These are phyloP conservation scores for Neurospora sp. DNA, from an alignment of 2,329 filamentous ascomycete species.

Conservation along the genomic window DNA sequence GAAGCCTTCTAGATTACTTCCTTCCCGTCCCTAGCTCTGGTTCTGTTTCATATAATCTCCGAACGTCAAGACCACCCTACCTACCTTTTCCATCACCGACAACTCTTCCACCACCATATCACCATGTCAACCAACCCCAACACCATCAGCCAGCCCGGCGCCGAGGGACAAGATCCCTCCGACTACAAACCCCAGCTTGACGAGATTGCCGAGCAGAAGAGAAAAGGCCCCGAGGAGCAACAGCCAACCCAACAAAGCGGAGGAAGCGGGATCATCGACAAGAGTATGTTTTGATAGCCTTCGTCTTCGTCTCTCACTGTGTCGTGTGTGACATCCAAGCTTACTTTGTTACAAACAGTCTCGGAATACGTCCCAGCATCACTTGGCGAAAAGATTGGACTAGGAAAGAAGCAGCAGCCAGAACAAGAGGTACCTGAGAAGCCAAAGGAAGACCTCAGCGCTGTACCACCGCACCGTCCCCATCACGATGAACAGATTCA, in stretches of 20 bases:
- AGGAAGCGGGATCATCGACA: conserved; percentile 2
- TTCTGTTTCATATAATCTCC: neutral
- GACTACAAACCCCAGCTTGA: conserved; percentile 7
- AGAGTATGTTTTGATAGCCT: conserved; percentile 2
- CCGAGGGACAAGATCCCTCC: neutral
- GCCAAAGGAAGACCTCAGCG: conserved; percentile 4
- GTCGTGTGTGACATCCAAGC: neutral
- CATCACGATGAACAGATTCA: conserved; percentile 39
- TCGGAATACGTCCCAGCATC: conserved; percentile 8
- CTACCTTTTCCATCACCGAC: neutral
- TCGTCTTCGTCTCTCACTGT: neutral
- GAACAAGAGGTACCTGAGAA: conserved; percentile 19
- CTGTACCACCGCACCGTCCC: conserved; percentile 33
- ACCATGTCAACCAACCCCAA: neutral
- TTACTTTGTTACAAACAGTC: conserved; percentile 1
- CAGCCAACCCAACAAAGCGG: neutral
- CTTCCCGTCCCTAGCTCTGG: fast-evolving
- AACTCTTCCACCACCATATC: neutral
- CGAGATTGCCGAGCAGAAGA: neutral
- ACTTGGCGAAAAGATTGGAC: conserved; percentile 1
- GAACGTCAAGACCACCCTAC: neutral
- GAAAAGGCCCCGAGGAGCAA: neutral
- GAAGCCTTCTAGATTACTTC: neutral
- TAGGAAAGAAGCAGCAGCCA: conserved; percentile 22
- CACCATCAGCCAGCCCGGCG: neutral